These are phyloP conservation scores for Exophiala bonariae DNA, from an alignment of 2,329 filamentous ascomycete species.

Conservation along the genomic window DNA sequence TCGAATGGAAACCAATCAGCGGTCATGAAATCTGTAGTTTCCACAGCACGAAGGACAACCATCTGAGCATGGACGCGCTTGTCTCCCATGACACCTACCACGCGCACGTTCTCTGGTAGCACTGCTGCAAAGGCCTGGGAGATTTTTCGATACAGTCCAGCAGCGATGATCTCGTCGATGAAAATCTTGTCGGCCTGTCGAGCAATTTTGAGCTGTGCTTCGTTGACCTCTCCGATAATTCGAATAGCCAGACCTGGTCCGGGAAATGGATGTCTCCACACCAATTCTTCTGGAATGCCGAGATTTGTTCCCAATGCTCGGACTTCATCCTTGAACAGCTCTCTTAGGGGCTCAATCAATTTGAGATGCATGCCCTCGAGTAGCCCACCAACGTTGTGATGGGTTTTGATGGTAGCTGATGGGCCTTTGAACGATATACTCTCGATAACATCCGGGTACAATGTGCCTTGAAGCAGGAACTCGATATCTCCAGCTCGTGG, in stretches of 20 bases:
- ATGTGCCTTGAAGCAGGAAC: conserved; percentile 84
- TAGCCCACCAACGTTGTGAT: conserved; percentile 71
- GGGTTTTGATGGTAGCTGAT: conserved; percentile 70
- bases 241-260: conserved; percentile 75
- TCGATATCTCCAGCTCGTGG: conserved; percentile 72
- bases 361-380: conserved; percentile 57
- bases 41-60: conserved; percentile 62
- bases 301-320: conserved; percentile 68
- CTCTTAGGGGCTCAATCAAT: conserved; percentile 72
- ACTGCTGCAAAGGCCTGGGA: conserved; percentile 71
- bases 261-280: conserved; percentile 77
- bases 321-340: conserved; percentile 84
- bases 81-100: conserved; percentile 70
- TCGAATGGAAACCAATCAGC: conserved; percentile 69
- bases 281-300: conserved; percentile 70
- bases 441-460: conserved; percentile 75
- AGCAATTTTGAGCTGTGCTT: conserved; percentile 74
- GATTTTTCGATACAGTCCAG: conserved; percentile 56
- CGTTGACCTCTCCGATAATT: conserved; percentile 81
- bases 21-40: conserved; percentile 71
- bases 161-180: conserved; percentile 46
- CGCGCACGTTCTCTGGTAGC: conserved; percentile 55
- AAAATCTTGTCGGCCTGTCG: conserved; percentile 47
- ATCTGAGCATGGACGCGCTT: conserved; percentile 66
- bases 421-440: conserved; percentile 73